Conservation (phyloP, 2,329 filamentous ascomycete genomes). For the Myriosclerotinia curreyana region DNA sequence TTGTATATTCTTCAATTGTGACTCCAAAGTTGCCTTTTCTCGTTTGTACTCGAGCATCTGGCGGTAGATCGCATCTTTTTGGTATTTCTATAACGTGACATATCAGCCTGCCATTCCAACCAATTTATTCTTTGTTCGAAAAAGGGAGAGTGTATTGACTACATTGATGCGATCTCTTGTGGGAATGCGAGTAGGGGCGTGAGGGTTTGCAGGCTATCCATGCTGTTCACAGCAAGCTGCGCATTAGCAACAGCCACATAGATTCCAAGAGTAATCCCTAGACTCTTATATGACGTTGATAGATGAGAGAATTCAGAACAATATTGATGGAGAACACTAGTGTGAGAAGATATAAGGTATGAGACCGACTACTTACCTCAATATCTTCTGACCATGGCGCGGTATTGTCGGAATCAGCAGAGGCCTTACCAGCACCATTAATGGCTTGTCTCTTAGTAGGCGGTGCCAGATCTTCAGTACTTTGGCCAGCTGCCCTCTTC, state of each 20-base stretch:
- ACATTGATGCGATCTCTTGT: slow-evolving; percentile 25
- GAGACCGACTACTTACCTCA: slow-evolving; percentile 57
- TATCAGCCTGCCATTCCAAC: slow-evolving; percentile 41
- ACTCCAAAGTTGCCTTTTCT: slow-evolving; percentile 77
- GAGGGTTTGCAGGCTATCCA: slow-evolving; percentile 41
- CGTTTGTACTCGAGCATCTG: slow-evolving; percentile 99
- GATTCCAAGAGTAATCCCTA: slow-evolving; percentile 30
- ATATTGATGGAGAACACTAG: slow-evolving; percentile 23
- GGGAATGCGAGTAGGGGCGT: slow-evolving; percentile 30
- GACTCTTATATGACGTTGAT: slow-evolving; percentile 28
- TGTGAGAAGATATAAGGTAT: slow-evolving; percentile 19
- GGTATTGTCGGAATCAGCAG: slow-evolving; percentile 56
- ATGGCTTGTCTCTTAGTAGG: slow-evolving; percentile 89
- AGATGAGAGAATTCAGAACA: slow-evolving; percentile 21
- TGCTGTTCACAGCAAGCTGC: slow-evolving; percentile 46
- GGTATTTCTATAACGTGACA: slow-evolving; percentile 62
- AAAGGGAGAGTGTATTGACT: slow-evolving; percentile 22
- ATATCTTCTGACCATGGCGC: slow-evolving; percentile 69
- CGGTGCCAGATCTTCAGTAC: slow-evolving; percentile 71
- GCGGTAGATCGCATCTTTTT: slow-evolving; percentile 94
- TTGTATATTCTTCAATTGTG: slow-evolving; percentile 74
- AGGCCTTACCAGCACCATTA: slow-evolving; percentile 70
- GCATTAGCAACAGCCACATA: slow-evolving; percentile 44
- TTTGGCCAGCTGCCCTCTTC: slow-evolving; percentile 80
- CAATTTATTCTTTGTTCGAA: slow-evolving; percentile 39